Conservation (phyloP, 176 grass and related monocot species). For the Typha latifolia region DNA sequence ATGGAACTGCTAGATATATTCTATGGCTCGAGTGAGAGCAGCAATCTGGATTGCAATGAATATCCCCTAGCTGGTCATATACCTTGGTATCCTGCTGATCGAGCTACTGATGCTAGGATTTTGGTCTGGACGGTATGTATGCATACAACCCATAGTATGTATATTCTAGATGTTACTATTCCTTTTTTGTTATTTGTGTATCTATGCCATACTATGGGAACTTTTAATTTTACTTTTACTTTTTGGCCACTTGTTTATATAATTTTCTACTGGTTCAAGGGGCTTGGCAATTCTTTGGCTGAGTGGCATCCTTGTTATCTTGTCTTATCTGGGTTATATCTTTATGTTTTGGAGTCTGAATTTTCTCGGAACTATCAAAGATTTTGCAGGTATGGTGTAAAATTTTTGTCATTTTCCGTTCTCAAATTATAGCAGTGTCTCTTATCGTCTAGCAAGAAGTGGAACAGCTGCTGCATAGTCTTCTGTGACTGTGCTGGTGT, state of each 20-base stretch:
- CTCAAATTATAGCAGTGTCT: neutral
- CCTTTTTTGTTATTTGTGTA: conserved; percentile 7
- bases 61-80: conserved; percentile 28
- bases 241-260: conserved; percentile 8
- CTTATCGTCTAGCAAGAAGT: neutral
- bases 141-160: too few species aligned
- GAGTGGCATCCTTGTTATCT: conserved; percentile 90
- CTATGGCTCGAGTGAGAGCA: conserved; percentile 39
- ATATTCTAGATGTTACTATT: too few species aligned
- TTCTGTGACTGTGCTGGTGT: neutral
- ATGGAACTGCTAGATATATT: conserved; percentile 64
- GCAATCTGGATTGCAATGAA: conserved; percentile 34
- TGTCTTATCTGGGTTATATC: conserved; percentile 85
- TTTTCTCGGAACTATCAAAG: conserved; percentile 65
- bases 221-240: neutral
- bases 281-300: conserved; percentile 77
- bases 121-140: conserved; percentile 88
- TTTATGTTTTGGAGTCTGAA: conserved; percentile 89
- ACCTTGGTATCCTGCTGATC: conserved; percentile 89
- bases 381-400: conserved; percentile 56
- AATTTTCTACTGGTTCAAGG: conserved; percentile 38
- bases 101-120: conserved; percentile 75
- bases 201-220: conserved; percentile 5
- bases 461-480: neutral
- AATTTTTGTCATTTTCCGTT: neutral